A percentile compares a stretch with the other conserved stretches of the same genome.
phyloP scores from a whole-genome alignment of 768 basidiomycete genomes.

The Strobilomyces echinocephalus region DNA sequence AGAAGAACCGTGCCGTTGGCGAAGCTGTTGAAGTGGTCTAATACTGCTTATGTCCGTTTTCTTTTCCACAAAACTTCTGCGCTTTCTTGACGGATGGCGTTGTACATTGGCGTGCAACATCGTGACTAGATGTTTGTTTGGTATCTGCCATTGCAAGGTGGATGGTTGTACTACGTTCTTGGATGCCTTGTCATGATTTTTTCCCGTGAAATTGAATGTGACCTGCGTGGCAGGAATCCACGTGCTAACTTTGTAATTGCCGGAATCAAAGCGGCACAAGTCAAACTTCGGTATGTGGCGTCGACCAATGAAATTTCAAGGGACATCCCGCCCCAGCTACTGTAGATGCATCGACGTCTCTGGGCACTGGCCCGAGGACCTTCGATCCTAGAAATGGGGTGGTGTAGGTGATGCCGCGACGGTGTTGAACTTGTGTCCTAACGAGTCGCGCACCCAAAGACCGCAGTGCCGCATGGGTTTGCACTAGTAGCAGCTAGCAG shows the following conservation, averaged over 20 bases:
- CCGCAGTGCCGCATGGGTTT: too few species aligned
- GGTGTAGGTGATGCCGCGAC: too few species aligned
- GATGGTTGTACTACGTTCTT: background rate
- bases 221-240: background rate
- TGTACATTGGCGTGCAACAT: background rate
- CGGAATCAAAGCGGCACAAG: too few species aligned
- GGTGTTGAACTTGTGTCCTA: too few species aligned
- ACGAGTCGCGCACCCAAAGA: too few species aligned
- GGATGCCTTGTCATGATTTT: background rate
- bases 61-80: background rate
- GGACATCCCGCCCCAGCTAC: too few species aligned
- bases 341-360: too few species aligned
- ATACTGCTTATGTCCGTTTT: background rate
- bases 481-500: too few species aligned
- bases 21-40: constrained; percentile 7
- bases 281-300: background rate
- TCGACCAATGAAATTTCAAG: too few species aligned
- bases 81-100: background rate
- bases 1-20: background rate
- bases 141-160: background rate
- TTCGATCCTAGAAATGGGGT: too few species aligned
- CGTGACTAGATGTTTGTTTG: background rate
- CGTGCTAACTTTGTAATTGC: background rate
- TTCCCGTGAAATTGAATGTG: background rate
- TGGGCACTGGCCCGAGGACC: too few species aligned